Conservation (phyloP, 345 rosid species). For the Corymbia maculata region DNA sequence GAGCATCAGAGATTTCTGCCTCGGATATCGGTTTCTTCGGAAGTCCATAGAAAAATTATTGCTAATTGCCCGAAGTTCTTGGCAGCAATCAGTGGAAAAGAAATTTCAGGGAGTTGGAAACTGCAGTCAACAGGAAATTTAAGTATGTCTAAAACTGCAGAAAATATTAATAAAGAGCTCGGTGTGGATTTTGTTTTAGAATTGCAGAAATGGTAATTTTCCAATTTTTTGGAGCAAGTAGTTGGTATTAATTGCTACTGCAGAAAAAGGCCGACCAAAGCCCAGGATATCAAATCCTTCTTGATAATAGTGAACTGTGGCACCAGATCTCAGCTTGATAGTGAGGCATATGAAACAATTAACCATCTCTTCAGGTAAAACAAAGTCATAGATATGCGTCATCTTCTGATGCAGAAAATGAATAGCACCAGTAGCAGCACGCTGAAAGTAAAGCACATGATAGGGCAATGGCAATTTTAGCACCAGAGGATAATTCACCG, state of each 20-base stretch:
- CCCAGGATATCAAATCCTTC: neutral
- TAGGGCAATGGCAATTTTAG: constrained; percentile 60
- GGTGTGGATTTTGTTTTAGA: neutral
- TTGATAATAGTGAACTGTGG: neutral
- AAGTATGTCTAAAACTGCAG: neutral
- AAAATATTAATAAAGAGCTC: neutral
- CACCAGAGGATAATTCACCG: constrained; percentile 69
- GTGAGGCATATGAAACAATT: neutral
- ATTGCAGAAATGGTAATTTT: neutral
- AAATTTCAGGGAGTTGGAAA: neutral
- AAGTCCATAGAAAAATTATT: no score
- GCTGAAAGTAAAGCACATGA: constrained; percentile 35
- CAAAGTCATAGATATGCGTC: constrained; percentile 75
- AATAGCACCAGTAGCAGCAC: constrained; percentile 33
- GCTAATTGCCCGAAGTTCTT: no score
- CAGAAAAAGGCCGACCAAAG: neutral
- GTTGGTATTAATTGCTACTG: neutral
- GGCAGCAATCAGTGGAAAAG: constrained; percentile 18
- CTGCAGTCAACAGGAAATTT: neutral
- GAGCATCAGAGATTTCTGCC: constrained; percentile 30
- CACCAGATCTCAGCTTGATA: neutral
- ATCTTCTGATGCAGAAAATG: constrained; percentile 52
- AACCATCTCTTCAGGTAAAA: constrained; percentile 49
- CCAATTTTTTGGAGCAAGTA: no score
- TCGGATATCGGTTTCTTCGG: constrained; percentile 29